Evolutionary conservation across 108 stramenopile species (phyloP).

Genomic region (Cyclotella atomus): DNA sequence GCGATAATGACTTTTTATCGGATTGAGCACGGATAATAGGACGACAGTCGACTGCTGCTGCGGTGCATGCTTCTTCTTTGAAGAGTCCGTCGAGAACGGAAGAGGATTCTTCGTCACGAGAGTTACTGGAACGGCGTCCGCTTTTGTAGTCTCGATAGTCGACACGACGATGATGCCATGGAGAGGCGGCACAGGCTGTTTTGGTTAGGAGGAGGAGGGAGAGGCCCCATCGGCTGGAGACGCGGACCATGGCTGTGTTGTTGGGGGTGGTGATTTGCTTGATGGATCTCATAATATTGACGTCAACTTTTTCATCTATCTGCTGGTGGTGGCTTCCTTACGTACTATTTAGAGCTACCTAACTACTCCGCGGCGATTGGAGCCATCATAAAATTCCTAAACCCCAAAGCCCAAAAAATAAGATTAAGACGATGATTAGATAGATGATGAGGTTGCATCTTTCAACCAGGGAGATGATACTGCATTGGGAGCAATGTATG

Average conservation of each 20-base stretch:
- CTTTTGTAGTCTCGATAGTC: constrained; percentile 33
- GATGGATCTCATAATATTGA: too few relatives aligned
- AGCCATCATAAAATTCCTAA: too few relatives aligned
- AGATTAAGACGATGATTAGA: too few relatives aligned
- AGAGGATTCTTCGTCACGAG: neutral
- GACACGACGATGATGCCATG: constrained; percentile 39
- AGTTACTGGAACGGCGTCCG: constrained; percentile 5
- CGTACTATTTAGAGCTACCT: too few relatives aligned
- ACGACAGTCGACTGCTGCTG: neutral
- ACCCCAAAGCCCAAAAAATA: too few relatives aligned
- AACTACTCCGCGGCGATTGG: too few relatives aligned
- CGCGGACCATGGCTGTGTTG: neutral
- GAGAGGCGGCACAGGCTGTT: constrained; percentile 28
- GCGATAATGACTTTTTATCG: constrained; percentile 19
- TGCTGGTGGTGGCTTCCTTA: too few relatives aligned
- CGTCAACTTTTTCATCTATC: too few relatives aligned
- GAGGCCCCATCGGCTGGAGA: constrained; percentile 21
- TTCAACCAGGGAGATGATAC: too few relatives aligned
- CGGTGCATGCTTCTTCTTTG: neutral
- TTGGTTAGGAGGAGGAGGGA: constrained; percentile 23
- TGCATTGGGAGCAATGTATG: too few relatives aligned
- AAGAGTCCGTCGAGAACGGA: neutral
- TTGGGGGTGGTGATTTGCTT: neutral
- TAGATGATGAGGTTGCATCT: too few relatives aligned
- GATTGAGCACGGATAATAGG: constrained; percentile 9